Evolutionary conservation across 257 asterid genomes (phyloP).

Genomic region (Eucommia ulmoides): DNA sequence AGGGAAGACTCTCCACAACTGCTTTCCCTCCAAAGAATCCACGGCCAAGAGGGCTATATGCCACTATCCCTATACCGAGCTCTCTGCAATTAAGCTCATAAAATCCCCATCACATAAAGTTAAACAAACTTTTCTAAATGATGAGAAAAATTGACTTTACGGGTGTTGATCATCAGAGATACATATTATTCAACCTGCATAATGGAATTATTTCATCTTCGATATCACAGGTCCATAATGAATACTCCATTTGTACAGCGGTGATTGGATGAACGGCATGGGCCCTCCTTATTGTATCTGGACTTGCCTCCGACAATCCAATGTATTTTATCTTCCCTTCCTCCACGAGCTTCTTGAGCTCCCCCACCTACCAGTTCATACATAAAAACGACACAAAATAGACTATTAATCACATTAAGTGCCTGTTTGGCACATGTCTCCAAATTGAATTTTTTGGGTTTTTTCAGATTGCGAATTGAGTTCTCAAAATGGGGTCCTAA

Average conservation of each 20-base stretch:
- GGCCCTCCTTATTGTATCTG: conserved; percentile 47
- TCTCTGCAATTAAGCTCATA: conserved; percentile 13
- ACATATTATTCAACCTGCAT: conserved; percentile 24
- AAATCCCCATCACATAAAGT: neutral
- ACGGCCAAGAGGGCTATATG: conserved; percentile 43
- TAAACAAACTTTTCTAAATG: neutral
- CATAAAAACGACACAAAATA: too few species aligned
- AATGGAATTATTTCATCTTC: conserved; percentile 45
- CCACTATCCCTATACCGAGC: conserved; percentile 40
- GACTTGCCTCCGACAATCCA: conserved; percentile 45
- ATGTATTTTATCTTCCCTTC: conserved; percentile 45
- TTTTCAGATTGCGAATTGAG: neutral
- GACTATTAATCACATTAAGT: too few species aligned
- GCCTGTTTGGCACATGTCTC: neutral
- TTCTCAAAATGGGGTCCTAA: neutral
- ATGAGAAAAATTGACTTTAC: too few species aligned
- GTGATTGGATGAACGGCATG: conserved; percentile 47
- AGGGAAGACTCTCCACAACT: conserved; percentile 22
- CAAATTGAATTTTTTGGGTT: neutral
- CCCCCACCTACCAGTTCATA: conserved; percentile 40
- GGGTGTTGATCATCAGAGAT: neutral
- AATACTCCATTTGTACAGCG: conserved; percentile 51
- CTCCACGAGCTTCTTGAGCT: conserved; percentile 43
- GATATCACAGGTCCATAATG: conserved; percentile 42
- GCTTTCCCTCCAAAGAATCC: conserved; percentile 54